Percentiles rank a stretch among this genome's conserved stretches.
Evolutionary conservation across 106 monocot species (phyloP).

Genomic region (Phalaenopsis equestris): DNA sequence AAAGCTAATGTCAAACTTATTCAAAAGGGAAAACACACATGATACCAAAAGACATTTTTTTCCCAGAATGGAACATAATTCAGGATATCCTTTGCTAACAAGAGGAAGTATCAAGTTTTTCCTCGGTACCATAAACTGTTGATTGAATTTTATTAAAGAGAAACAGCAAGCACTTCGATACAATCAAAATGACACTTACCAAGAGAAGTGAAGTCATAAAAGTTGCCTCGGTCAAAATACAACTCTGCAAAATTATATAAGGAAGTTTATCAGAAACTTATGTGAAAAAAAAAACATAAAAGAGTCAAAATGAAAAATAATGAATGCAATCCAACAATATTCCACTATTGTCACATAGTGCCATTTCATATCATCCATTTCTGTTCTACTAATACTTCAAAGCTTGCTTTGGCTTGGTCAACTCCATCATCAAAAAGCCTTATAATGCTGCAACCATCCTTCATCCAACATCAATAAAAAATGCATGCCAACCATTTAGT

Average conservation of each 20-base stretch:
- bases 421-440: not conserved
- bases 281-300: not conserved
- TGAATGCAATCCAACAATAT: not conserved
- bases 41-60: too few species aligned
- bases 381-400: not conserved
- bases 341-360: not conserved
- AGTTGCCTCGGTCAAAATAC: slow-evolving; percentile 85
- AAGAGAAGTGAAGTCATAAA: slow-evolving; percentile 96
- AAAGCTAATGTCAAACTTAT: too few species aligned
- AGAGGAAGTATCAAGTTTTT: not conserved
- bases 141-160: not conserved
- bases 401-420: not conserved
- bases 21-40: too few species aligned
- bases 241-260: slow-evolving; percentile 55
- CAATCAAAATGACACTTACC: slow-evolving; percentile 36
- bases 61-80: too few species aligned
- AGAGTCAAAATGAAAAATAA: not conserved
- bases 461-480: not conserved
- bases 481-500: not conserved
- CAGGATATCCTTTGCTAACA: not conserved
- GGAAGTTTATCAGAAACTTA: not conserved
- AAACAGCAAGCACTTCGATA: not conserved
- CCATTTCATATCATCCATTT: not conserved
- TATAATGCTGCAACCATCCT: not conserved
- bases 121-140: not conserved